phyloP scores from a whole-genome alignment of 306 rosid species.

The Rosa chinensis region DNA sequence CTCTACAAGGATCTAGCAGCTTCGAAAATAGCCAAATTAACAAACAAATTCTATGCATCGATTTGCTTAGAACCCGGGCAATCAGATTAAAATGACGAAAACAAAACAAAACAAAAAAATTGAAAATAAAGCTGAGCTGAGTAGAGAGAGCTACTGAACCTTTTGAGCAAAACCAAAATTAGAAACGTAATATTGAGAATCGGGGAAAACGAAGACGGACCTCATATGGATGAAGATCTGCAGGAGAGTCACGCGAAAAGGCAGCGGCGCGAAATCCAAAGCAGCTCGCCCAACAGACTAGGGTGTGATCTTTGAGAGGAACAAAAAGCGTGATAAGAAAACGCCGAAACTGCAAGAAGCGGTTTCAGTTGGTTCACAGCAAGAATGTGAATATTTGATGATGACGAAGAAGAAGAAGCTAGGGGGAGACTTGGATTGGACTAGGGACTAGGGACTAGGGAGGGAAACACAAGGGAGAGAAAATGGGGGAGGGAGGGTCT shows the following conservation, averaged over 20 bases:
- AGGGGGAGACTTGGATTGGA: slow-evolving; percentile 6
- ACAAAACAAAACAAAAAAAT: not conserved
- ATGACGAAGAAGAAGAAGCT: not conserved
- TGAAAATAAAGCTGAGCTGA: slow-evolving; percentile 16
- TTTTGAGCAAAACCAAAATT: not conserved
- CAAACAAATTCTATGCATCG: not conserved
- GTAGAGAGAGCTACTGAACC: not conserved
- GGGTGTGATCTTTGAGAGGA: not conserved
- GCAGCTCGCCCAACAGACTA: not conserved
- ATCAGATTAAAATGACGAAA: not conserved
- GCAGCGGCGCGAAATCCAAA: too few relatives aligned
- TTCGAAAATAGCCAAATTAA: not conserved
- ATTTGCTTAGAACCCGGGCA: not conserved
- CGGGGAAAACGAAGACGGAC: slow-evolving; percentile 20
- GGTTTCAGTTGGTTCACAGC: slow-evolving; percentile 9
- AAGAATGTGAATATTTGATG: not conserved
- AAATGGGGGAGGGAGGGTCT: not conserved
- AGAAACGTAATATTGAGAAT: not conserved
- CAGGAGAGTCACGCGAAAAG: slow-evolving; percentile 33
- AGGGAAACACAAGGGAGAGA: slow-evolving; percentile 12
- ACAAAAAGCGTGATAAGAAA: slow-evolving; percentile 4
- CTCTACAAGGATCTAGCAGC: slow-evolving; percentile 10
- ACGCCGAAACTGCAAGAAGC: not conserved
- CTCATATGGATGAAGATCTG: slow-evolving; percentile 60
- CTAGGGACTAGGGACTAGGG: slow-evolving; percentile 18